phyloP scores from a whole-genome alignment of 805 yeast species.

The Lipomyces chichibuensis region DNA sequence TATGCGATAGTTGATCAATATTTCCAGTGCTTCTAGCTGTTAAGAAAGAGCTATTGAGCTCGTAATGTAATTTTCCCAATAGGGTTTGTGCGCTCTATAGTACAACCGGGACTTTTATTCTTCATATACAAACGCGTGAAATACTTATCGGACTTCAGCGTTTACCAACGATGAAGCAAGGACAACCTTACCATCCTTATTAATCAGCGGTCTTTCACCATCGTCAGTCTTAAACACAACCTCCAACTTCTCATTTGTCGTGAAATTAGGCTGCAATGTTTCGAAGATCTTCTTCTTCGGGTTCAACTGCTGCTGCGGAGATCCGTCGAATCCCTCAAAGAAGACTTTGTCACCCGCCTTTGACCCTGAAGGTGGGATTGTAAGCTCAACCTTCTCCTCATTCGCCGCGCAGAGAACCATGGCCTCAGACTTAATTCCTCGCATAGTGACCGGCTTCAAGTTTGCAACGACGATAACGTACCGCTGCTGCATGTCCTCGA shows the following conservation, averaged over 20 bases:
- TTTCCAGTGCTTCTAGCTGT: too few relatives aligned
- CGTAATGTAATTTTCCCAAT: neutral
- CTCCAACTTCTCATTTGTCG: conserved; percentile 73
- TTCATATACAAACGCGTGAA: neutral
- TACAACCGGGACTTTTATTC: neutral
- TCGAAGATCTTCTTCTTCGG: conserved; percentile 99
- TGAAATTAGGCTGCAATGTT: conserved; percentile 85
- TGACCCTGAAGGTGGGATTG: conserved; percentile 90
- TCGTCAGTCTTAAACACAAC: conserved; percentile 72
- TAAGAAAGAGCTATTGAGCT: too few relatives aligned
- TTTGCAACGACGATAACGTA: conserved; percentile 86
- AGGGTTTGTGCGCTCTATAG: neutral
- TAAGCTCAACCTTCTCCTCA: conserved; percentile 81
- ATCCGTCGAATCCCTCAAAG: conserved; percentile 87
- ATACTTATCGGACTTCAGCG: conserved; percentile 75
- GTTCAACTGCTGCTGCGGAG: conserved; percentile 88
- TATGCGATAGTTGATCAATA: too few relatives aligned
- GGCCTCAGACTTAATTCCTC: conserved; percentile 93
- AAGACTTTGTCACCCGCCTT: conserved; percentile 95
- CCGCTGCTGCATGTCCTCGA: conserved; percentile 96
- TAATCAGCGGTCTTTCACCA: conserved; percentile 72
- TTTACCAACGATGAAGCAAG: conserved; percentile 69
- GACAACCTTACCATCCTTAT: conserved; percentile 76
- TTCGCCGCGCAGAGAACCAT: conserved; percentile 90
- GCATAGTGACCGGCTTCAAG: conserved; percentile 96